Evolutionary conservation across 2,329 filamentous ascomycete species (phyloP).

Genomic region (Fusarium chaquense): DNA sequence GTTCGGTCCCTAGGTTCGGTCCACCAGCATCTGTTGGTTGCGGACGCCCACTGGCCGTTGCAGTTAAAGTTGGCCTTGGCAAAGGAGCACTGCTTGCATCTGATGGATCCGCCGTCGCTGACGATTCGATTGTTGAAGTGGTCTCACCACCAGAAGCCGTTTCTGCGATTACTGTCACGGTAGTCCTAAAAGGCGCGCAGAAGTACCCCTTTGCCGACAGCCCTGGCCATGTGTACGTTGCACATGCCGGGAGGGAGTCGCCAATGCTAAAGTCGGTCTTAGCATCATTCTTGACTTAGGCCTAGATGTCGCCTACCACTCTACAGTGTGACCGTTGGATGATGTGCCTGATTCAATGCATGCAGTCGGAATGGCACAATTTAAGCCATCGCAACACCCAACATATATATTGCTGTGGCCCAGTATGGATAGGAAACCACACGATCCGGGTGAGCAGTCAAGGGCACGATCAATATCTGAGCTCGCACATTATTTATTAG

Average conservation of each 20-base stretch:
- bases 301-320: slow-evolving; percentile 8
- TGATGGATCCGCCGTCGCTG: background rate
- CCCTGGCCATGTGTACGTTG: slow-evolving; percentile 30
- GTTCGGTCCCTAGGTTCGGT: slow-evolving; percentile 14
- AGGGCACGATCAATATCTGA: slow-evolving; percentile 1
- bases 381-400: slow-evolving; percentile 21
- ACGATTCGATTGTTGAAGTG: background rate
- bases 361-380: slow-evolving; percentile 15
- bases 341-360: slow-evolving; percentile 31
- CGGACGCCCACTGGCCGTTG: background rate
- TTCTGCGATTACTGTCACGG: slow-evolving; percentile 2
- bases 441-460: slow-evolving; percentile 3
- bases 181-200: slow-evolving; percentile 24
- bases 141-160: background rate
- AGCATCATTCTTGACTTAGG: background rate
- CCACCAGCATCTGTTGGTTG: background rate
- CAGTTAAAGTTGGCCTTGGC: background rate
- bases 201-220: slow-evolving; percentile 1
- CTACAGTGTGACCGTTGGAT: background rate
- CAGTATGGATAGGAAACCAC: slow-evolving; percentile 10
- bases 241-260: slow-evolving; percentile 14
- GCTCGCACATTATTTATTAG: background rate
- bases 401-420: background rate
- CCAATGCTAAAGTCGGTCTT: slow-evolving; percentile 5
- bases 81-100: background rate